These are phyloP conservation scores for Podospora appendiculata DNA, from an alignment of 495 filamentous ascomycete species.

Conservation along the genomic window DNA sequence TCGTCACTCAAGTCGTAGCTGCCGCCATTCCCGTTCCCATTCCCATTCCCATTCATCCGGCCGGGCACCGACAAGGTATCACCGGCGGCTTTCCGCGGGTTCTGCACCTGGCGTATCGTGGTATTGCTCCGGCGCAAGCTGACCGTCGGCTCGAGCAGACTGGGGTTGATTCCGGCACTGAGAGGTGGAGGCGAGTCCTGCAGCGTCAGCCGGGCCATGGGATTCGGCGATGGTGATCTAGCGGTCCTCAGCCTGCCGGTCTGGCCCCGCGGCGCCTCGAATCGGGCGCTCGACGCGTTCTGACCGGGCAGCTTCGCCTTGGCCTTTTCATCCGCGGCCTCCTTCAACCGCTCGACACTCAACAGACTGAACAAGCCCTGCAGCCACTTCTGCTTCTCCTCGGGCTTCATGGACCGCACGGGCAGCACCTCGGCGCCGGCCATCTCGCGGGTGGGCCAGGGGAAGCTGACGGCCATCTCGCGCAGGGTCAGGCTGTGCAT, in stretches of 20 bases:
- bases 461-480: conserved; percentile 28
- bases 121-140: conserved; percentile 17
- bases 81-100: conserved; percentile 3
- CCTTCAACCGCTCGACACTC: conserved; percentile 13
- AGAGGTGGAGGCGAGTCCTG: not conserved
- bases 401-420: conserved; percentile 24
- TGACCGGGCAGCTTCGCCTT: not conserved
- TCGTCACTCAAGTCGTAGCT: not conserved
- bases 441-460: conserved; percentile 29
- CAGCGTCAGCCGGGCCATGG: not conserved
- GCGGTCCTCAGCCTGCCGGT: not conserved
- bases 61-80: conserved; percentile 7
- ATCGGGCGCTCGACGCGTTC: conserved; percentile 6
- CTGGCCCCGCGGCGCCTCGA: conserved; percentile 13
- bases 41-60: not conserved
- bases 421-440: conserved; percentile 27
- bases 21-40: not conserved
- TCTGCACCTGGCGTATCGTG: not conserved
- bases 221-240: not conserved
- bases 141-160: not conserved
- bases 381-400: conserved; percentile 27
- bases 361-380: conserved; percentile 20
- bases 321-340: not conserved
- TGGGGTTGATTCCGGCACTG: not conserved
- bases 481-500: conserved; percentile 19